Evolutionary conservation across 163 green algal species (phyloP), one percentile per base, ranked within the genome.

Genomic region (Scenedesmus sp.): DNA sequence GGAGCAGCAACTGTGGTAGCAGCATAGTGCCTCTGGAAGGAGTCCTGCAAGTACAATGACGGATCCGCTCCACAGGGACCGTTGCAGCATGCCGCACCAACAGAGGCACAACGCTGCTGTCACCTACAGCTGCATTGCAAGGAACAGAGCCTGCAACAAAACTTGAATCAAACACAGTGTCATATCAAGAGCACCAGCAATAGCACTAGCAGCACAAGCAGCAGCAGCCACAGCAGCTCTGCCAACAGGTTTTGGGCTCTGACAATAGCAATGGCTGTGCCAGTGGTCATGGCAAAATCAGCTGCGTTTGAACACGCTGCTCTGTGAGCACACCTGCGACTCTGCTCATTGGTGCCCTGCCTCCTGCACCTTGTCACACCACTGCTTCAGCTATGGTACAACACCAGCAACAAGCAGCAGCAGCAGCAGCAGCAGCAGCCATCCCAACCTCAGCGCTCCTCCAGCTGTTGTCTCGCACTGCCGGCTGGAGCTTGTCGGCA

Each of bases 401-500:
- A 73, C 59, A 76, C 61, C 87, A 88, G 53, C 65, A 83, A 33
- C 65, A 83, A 33, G 44, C 30, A 61, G 33, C 51, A 85, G 44
- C 26, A 26, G 20, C 43, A 43, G 20, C 80, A 59, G 16, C 35
- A 43, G 44, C 44, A 79, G 53, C 51, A 51, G 53, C 46, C 81
- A 86, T 37, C 22, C 35, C 35, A 76, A 30, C 9, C 3, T 76
- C 26, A 40, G 65, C 18, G 65, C 40, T 73, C 53, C 43, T 13
- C 40, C 89, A n/a, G 51, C 37, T 89, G 68, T 82, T 46, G 51
- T 24, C 0, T 76, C 26, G 9, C 37, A 84, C 10, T 92, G 81
- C 65, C 88, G 88, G 7, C 85, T 98, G 49, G 94, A 97, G 70
- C 85, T 97, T 65, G 88, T 98, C 4, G 81, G 49, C 22, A 79